Base-by-base conservation (phyloP, 2,329 filamentous ascomycete species). In the Leptographium flavum region DNA sequence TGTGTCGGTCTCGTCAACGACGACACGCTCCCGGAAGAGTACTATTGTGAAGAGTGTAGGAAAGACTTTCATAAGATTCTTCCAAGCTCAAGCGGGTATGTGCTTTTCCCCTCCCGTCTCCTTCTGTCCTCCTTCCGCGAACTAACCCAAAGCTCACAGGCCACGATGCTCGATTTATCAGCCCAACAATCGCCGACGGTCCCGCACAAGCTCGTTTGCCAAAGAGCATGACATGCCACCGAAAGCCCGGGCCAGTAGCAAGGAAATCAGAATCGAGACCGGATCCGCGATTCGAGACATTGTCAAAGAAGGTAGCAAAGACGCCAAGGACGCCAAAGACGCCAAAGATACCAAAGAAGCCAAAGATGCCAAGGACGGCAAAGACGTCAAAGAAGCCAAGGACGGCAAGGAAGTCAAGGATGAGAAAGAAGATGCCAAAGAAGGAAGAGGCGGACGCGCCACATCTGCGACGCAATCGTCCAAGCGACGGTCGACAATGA, bases 1-100 rank as follows among this genome's bases (percentile, higher is more conserved):
- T 98, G 92, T 59, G 90, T 98, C 48, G 90, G 92, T 49, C 94
- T 98, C 57, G 87, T 94, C 68, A 92, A 92, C 54, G 90, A 94
- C 63, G 82, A 85, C 54, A 81, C 83, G 60, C 90, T 86, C 53
- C 92, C 92, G 10, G 90, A 96, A 45, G 88, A 96, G 63, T 98
- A 98, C 67, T 98, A 92, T 60, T 98, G 92, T 65, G 92, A 98
- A 66, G 76, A 87, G 62, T 98, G 92, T 65, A 81, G 84, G 53
- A 87, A 87, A 59, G 87, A 94, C 60, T 73, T 94, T 43, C 92
- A 98, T 69, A 87, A 80, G 58, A 81, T 94, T 52, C 81, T 79
- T 56, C 78, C 73, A 45, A 84, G 86, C 53, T 71, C 73, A 55
- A 92, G 88, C 70, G 88, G 88, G 92, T 96, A 73, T 69, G 85